Conservation (phyloP, 176 grass and related monocot species). For the Zoysia pacifica region DNA sequence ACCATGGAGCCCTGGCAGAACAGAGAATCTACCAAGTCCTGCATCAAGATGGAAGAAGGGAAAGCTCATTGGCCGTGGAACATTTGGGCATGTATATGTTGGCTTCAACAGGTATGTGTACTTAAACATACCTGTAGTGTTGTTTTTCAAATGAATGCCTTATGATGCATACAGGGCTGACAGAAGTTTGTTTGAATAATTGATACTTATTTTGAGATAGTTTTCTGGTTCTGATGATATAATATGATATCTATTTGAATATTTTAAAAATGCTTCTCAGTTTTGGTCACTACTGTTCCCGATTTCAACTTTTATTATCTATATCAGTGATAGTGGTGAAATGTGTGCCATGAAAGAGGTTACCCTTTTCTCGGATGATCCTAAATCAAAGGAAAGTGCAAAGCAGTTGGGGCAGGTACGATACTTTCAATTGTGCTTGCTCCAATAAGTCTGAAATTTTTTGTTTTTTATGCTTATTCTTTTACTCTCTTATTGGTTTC, state of each 20-base stretch:
- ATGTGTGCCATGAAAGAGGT: constrained; percentile 99
- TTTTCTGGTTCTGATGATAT: constrained; percentile 11
- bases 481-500: constrained; percentile 29
- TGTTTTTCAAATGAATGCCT: not conserved
- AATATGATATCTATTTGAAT: constrained; percentile 11
- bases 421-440: constrained; percentile 14
- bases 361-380: constrained; percentile 90
- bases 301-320: constrained; percentile 32
- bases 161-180: not conserved
- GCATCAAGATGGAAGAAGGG: constrained; percentile 98
- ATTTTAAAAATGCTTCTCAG: constrained; percentile 14
- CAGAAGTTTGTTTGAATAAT: not conserved
- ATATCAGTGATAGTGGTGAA: constrained; percentile 91
- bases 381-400: constrained; percentile 96
- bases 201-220: not conserved
- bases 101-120: constrained; percentile 92
- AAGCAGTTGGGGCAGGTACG: constrained; percentile 90
- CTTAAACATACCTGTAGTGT: not conserved
- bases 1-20: constrained; percentile 79
- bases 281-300: constrained; percentile 33
- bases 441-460: not conserved
- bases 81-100: constrained; percentile 98
- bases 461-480: constrained; percentile 6
- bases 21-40: constrained; percentile 77
- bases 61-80: constrained; percentile 87